Conservation (phyloP, 352 stramenopile species). For the Pythium aphanidermatum region DNA sequence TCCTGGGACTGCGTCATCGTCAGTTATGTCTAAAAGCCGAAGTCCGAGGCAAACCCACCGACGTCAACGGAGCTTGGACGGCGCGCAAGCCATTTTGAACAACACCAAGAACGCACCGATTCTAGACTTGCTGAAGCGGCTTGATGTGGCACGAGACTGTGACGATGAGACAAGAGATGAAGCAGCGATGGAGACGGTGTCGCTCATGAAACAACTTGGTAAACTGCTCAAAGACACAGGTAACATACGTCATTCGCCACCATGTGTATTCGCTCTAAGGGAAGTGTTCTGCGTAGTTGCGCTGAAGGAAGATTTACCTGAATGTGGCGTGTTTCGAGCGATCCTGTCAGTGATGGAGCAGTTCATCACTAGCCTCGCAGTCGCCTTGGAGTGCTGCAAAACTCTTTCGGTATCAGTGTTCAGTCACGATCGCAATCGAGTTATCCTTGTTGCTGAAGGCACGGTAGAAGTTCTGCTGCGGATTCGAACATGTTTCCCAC, state of each 20-base stretch:
- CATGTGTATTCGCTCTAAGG: background rate
- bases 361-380: slow-evolving; percentile 32
- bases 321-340: slow-evolving; percentile 50
- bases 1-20: slow-evolving; percentile 1
- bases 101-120: slow-evolving; percentile 38
- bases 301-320: slow-evolving; percentile 76
- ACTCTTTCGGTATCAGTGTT: slow-evolving; percentile 76
- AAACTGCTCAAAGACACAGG: slow-evolving; percentile 42
- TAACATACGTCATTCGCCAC: slow-evolving; percentile 3
- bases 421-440: slow-evolving; percentile 68
- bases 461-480: slow-evolving; percentile 45
- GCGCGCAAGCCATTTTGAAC: slow-evolving; percentile 21
- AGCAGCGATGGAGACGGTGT: slow-evolving; percentile 29
- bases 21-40: background rate
- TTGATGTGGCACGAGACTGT: slow-evolving; percentile 20
- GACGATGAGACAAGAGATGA: slow-evolving; percentile 15
- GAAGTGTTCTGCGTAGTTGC: slow-evolving; percentile 18
- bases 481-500: slow-evolving; percentile 55
- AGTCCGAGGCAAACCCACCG: slow-evolving; percentile 15
- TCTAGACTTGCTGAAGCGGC: slow-evolving; percentile 30
- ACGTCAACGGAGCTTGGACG: slow-evolving; percentile 47
- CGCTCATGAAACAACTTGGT: slow-evolving; percentile 39
- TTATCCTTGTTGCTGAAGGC: slow-evolving; percentile 64
- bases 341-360: slow-evolving; percentile 61
- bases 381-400: slow-evolving; percentile 76